These are phyloP conservation scores for Rutstroemia sp. DNA, from an alignment of 2,329 filamentous ascomycete species.

Conservation along the genomic window DNA sequence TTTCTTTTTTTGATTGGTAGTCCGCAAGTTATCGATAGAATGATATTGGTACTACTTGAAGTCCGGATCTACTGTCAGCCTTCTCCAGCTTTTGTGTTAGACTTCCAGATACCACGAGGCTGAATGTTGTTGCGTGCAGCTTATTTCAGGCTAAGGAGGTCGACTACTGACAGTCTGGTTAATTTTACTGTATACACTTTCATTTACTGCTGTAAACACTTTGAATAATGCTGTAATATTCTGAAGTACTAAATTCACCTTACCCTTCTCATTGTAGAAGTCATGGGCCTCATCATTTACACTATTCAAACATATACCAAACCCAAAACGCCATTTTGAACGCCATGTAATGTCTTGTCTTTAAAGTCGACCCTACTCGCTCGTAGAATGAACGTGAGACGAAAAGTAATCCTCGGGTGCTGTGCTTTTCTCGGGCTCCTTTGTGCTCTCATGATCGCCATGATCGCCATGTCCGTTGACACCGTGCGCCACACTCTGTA, in stretches of 20 bases:
- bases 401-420: conserved; percentile 17
- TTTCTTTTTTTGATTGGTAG: too few species aligned
- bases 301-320: conserved; percentile 4
- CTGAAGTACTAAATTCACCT: conserved; percentile 2
- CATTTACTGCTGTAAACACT: neutral
- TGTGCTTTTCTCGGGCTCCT: conserved; percentile 18
- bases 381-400: conserved; percentile 1
- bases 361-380: neutral
- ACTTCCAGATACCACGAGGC: too few species aligned
- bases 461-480: conserved; percentile 29
- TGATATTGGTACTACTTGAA: too few species aligned
- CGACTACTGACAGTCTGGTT: neutral
- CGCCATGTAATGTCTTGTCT: neutral
- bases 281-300: neutral
- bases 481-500: conserved; percentile 24
- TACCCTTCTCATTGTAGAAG: neutral
- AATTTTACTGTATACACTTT: too few species aligned
- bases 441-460: conserved; percentile 26
- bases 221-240: conserved; percentile 4
- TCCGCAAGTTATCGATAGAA: too few species aligned
- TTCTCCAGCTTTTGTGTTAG: too few species aligned
- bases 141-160: neutral
- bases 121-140: too few species aligned
- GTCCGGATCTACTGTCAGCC: too few species aligned
- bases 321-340: neutral